Base-by-base conservation (phyloP, 2,329 filamentous ascomycete species). In the Colletotrichum trifolii region DNA sequence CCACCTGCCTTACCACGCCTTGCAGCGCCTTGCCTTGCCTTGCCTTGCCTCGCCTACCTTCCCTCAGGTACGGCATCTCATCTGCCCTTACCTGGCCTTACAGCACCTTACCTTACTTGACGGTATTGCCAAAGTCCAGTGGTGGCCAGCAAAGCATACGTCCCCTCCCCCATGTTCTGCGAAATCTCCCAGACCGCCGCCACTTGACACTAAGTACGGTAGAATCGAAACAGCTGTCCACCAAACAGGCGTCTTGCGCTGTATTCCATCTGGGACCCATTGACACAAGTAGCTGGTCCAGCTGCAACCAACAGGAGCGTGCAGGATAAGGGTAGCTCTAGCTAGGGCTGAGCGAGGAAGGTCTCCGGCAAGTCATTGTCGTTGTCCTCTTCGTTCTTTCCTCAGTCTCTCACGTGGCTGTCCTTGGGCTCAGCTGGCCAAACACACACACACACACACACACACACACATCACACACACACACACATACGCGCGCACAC, bases 351-450 rank as follows among this genome's bases (percentile, higher is more conserved):
- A 25, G 25, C 25, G 25, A 42, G 60, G 47, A 50, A 34, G 38
- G 8, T 39, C 9, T 43, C 34, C 25, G 25, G 25, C 25, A 25
- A 25, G 25, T 25, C 25, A 5, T 25, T 25, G 50, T 35, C 40
- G 40, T 17, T 54, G 52, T 42, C 43, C 40, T 46, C 56, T 65
- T 47, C 50, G 35, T 52, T 36, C 57, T 47, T 61, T 58, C 46
- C 56, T 64, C 45, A 25, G 25, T 25, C 55, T 45, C 55, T 64
- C 57, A 61, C 62, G 50, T 55, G 57, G 57, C 43, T 54, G 50
- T 50, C 57, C 56, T 60, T 40, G 57, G 36, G 17, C 35, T 38
- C 58, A 47, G 50, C 34, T 25, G 25, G 25, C 62, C 61, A 60
- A 64, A 61, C 57, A 56, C 40, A 8, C 34, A 48, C 25, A 25